These are phyloP conservation scores for Penicillium hordei DNA, from an alignment of 2,329 filamentous ascomycete genomes.

Conservation along the genomic window DNA sequence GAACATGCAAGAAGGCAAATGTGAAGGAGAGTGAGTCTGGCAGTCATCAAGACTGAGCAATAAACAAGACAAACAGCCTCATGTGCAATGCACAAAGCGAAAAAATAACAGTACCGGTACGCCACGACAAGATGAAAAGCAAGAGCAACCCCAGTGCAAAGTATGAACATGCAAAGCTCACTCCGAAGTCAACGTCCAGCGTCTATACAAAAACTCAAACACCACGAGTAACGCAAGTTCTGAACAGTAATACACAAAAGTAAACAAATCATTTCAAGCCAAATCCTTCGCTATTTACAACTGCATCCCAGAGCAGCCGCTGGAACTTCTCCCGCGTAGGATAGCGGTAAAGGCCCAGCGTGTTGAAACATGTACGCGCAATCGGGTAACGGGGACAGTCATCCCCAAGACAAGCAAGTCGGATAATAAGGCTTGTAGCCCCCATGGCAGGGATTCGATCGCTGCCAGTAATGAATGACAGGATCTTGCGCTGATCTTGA, in stretches of 20 bases:
- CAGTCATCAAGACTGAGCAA: neutral
- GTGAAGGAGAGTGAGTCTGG: neutral
- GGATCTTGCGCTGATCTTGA: constrained; percentile 70
- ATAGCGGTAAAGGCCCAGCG: constrained; percentile 74
- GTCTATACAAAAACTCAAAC: constrained; percentile 10
- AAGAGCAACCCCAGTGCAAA: neutral
- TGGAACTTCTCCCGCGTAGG: constrained; percentile 65
- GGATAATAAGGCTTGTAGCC: constrained; percentile 73
- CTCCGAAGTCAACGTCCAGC: constrained; percentile 11
- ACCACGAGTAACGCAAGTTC: neutral
- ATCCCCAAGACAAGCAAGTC: constrained; percentile 71
- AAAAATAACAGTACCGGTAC: neutral
- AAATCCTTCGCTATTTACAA: constrained; percentile 89
- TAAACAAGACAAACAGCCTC: neutral
- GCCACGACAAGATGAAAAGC: neutral
- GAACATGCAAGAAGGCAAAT: neutral
- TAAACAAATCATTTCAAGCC: constrained; percentile 63
- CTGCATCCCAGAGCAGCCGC: constrained; percentile 75
- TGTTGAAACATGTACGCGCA: constrained; percentile 89
- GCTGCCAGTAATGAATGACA: constrained; percentile 86
- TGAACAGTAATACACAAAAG: neutral
- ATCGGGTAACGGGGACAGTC: constrained; percentile 75
- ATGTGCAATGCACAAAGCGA: neutral
- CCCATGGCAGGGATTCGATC: constrained; percentile 89
- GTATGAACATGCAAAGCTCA: neutral